Evolutionary conservation across 1,284 basidiomycete species (phyloP).

Genomic region (Sanghuangporus sanghuang): DNA sequence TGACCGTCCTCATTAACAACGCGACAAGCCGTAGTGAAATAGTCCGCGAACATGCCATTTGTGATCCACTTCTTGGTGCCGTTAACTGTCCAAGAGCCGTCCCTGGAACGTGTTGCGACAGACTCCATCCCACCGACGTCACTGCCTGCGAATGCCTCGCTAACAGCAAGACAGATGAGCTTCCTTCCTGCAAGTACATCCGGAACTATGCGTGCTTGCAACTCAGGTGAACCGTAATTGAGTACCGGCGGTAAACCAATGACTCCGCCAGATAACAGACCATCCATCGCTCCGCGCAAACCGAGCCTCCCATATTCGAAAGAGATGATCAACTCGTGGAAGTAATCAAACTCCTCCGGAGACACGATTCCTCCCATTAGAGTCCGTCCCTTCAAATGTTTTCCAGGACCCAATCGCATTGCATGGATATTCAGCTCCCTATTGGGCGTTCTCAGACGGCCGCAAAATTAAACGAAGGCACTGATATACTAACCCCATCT

Average conservation of each 20-base stretch:
- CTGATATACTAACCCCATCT: conserved; percentile 48
- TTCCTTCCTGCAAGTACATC: conserved; percentile 79
- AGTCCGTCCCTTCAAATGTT: conserved; percentile 82
- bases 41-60: conserved; percentile 79
- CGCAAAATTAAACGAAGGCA: neutral
- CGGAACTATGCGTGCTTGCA: conserved; percentile 60
- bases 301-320: conserved; percentile 82
- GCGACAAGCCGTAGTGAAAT: conserved; percentile 73
- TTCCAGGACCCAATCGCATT: conserved; percentile 90
- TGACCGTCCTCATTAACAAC: conserved; percentile 45
- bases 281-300: conserved; percentile 83
- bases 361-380: conserved; percentile 83
- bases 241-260: conserved; percentile 83
- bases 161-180: conserved; percentile 69
- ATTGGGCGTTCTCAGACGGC: conserved; percentile 5
- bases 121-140: conserved; percentile 86
- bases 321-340: conserved; percentile 81
- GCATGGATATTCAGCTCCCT: conserved; percentile 77
- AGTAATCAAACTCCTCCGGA: conserved; percentile 87
- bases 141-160: conserved; percentile 87
- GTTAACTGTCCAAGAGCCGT: conserved; percentile 70
- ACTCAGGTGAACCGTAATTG: conserved; percentile 79
- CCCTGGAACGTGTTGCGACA: conserved; percentile 59
- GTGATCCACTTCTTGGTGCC: conserved; percentile 98
- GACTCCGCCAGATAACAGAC: conserved; percentile 74